Conservation (phyloP, 2,329 filamentous ascomycete genomes). For the Exophiala oligosperma region DNA sequence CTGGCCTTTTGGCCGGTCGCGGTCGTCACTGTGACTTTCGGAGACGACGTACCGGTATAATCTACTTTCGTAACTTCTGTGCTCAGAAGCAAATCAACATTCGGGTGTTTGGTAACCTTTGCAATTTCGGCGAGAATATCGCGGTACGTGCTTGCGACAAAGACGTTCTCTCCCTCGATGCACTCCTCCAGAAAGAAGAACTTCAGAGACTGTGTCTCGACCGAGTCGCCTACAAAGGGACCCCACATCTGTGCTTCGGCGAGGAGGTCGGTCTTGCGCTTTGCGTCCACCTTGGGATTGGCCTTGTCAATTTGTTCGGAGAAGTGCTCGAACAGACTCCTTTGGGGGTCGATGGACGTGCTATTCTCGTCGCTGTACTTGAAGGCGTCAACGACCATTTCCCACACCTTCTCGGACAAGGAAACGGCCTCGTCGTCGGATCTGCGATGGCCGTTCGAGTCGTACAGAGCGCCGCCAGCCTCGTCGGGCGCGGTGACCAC, state of each 20-base stretch:
- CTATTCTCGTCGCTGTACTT: slow-evolving; percentile 56
- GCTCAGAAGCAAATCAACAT: slow-evolving; percentile 45
- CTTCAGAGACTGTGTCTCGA: slow-evolving; percentile 61
- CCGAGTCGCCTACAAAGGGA: slow-evolving; percentile 61
- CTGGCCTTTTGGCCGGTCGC: slow-evolving; percentile 35
- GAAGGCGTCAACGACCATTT: slow-evolving; percentile 59
- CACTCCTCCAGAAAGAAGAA: slow-evolving; percentile 68
- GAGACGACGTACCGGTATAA: slow-evolving; percentile 17
- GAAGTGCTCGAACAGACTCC: slow-evolving; percentile 61
- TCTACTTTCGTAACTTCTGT: slow-evolving; percentile 44
- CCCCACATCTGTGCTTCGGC: slow-evolving; percentile 63
- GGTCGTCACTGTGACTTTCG: slow-evolving; percentile 47
- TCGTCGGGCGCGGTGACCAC: slow-evolving; percentile 54
- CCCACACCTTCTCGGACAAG: slow-evolving; percentile 54
- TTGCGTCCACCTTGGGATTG: slow-evolving; percentile 31
- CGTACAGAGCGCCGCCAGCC: slow-evolving; percentile 46
- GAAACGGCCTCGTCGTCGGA: slow-evolving; percentile 35
- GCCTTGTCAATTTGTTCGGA: slow-evolving; percentile 48
- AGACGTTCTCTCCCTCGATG: slow-evolving; percentile 64
- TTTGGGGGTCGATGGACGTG: slow-evolving; percentile 50
- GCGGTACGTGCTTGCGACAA: slow-evolving; percentile 62
- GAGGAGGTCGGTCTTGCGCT: slow-evolving; percentile 45
- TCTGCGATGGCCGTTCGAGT: slow-evolving; percentile 47
- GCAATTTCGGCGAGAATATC: slow-evolving; percentile 56
- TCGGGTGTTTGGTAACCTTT: slow-evolving; percentile 46